Conservation (phyloP, 257 asterid species). For the Solanum microdontum region DNA sequence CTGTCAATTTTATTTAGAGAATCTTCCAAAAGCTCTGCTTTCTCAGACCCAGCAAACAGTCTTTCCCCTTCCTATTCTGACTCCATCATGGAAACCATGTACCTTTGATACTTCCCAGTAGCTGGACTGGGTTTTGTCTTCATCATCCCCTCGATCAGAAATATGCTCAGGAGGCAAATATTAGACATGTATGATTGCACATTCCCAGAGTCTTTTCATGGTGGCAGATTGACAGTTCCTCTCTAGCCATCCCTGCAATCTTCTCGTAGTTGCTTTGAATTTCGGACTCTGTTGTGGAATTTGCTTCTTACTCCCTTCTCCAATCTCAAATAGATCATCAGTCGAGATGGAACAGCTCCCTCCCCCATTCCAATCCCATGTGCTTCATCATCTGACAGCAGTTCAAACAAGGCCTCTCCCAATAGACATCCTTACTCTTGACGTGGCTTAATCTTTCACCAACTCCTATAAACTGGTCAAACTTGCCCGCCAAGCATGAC, state of each 20-base stretch:
- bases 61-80: background rate
- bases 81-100: background rate
- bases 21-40: background rate
- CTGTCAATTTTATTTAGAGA: background rate
- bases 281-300: background rate
- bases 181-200: background rate
- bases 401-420: background rate
- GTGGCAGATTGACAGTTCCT: background rate
- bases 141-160: background rate
- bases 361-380: background rate
- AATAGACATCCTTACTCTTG: background rate
- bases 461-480: background rate
- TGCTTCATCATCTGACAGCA: background rate
- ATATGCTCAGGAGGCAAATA: background rate
- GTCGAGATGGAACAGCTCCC: background rate
- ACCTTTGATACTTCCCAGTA: background rate
- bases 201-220: background rate
- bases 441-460: background rate
- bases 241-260: background rate
- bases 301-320: background rate
- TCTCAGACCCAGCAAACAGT: background rate
- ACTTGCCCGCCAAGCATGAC: background rate
- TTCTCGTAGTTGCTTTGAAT: background rate
- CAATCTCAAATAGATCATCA: background rate
- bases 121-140: background rate